phyloP scores from a whole-genome alignment of 2,329 filamentous ascomycete genomes.

The Aurifilum marmelostoma region DNA sequence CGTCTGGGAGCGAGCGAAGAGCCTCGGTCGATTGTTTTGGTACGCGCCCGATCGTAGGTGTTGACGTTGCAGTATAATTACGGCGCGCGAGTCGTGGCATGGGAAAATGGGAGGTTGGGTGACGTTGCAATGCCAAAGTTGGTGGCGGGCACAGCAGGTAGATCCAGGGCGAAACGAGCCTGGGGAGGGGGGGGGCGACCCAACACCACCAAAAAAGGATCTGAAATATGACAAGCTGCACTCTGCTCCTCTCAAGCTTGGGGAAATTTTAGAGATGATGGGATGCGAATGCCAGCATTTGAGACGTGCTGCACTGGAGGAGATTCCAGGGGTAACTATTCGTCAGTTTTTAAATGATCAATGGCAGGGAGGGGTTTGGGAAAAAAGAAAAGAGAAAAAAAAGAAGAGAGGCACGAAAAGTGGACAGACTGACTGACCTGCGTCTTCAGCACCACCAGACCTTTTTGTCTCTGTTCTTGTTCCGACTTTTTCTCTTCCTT shows the following conservation, averaged over 20 bases:
- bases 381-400: background rate
- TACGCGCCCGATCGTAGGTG: slow-evolving; percentile 10
- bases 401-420: background rate
- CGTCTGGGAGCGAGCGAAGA: background rate
- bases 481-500: background rate
- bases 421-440: background rate
- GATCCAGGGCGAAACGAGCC: slow-evolving; percentile 2
- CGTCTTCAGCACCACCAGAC: too few relatives aligned
- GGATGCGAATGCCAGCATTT: background rate
- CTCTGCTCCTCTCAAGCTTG: background rate
- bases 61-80: slow-evolving; percentile 21
- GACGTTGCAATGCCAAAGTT: slow-evolving; percentile 25
- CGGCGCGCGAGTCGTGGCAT: slow-evolving; percentile 26
- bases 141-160: slow-evolving; percentile 22
- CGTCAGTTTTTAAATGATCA: background rate
- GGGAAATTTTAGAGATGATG: background rate
- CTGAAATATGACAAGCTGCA: background rate
- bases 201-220: background rate
- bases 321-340: background rate
- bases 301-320: background rate
- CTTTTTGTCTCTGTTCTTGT: background rate
- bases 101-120: slow-evolving; percentile 29
- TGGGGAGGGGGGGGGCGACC: background rate
- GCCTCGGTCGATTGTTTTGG: slow-evolving; percentile 15
- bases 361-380: background rate